phyloP scores from a whole-genome alignment of 192 early-diverging fungal genomes.

The Endogone sp. region DNA sequence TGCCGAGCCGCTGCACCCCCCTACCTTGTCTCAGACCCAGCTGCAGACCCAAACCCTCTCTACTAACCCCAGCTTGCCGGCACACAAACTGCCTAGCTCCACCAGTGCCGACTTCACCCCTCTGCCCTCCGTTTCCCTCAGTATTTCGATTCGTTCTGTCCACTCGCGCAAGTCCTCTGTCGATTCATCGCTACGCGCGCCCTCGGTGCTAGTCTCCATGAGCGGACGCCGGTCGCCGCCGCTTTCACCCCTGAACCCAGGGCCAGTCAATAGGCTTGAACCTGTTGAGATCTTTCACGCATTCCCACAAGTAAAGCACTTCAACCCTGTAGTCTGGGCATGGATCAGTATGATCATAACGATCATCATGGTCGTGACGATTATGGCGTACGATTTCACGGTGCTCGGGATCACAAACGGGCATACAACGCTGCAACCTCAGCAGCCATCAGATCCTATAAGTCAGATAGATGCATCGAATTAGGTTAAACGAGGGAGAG shows the following conservation, averaged over 20 bases:
- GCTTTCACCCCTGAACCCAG: no score
- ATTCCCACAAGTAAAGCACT: slow-evolving; percentile 6
- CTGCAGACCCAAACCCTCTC: no score
- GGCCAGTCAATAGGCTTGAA: no score
- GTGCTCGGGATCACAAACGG: slow-evolving; percentile 25
- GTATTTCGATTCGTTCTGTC: not conserved
- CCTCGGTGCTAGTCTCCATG: not conserved
- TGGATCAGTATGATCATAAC: slow-evolving; percentile 16
- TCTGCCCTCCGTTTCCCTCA: not conserved
- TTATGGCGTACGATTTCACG: slow-evolving; percentile 51
- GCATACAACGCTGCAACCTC: not conserved
- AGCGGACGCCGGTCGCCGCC: no score
- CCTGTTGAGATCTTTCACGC: slow-evolving; percentile 12
- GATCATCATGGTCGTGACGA: slow-evolving; percentile 31
- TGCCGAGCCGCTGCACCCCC: not conserved
- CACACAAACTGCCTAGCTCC: slow-evolving; percentile 12
- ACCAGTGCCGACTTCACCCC: not conserved
- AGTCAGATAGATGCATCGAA: not conserved
- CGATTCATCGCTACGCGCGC: not conserved
- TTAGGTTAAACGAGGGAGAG: not conserved
- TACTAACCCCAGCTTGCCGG: no score
- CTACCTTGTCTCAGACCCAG: no score
- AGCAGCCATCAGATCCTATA: no score
- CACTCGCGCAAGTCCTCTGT: not conserved
- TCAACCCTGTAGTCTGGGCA: slow-evolving; percentile 25